Evolutionary conservation across 139 green algal genomes (phyloP).

Genomic region (Yamagishiella unicocca): DNA sequence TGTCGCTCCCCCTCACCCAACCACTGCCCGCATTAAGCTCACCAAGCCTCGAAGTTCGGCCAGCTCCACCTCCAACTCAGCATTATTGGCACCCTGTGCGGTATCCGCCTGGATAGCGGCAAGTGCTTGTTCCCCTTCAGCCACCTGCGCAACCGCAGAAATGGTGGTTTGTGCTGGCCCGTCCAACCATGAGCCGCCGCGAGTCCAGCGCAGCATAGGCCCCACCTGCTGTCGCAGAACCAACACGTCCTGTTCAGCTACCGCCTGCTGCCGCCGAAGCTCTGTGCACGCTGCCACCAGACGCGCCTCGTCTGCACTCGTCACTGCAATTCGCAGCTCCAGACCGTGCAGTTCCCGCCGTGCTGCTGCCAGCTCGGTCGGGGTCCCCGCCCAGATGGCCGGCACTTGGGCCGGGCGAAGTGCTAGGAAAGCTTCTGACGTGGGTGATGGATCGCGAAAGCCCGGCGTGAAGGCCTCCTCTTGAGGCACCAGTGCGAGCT

Average conservation of each 20-base stretch:
- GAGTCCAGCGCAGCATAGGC: too few relatives aligned
- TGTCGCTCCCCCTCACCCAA: too few relatives aligned
- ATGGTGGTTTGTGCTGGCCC: too few relatives aligned
- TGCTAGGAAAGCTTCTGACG: neutral
- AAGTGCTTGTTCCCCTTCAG: conserved; percentile 15
- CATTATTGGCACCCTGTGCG: neutral
- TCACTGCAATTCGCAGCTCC: conserved; percentile 1
- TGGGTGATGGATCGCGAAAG: neutral
- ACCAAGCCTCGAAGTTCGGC: neutral
- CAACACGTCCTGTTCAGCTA: conserved; percentile 14
- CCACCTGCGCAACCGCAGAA: neutral
- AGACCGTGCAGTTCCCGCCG: conserved; percentile 24
- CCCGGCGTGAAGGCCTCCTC: neutral
- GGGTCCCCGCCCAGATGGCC: neutral
- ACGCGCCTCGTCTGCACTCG: conserved; percentile 27
- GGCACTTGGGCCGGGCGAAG: neutral
- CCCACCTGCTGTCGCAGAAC: conserved; percentile 15
- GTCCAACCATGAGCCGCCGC: too few relatives aligned
- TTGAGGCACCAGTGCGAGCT: neutral
- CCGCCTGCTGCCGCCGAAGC: conserved; percentile 28
- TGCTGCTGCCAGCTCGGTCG: neutral
- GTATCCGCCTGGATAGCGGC: neutral
- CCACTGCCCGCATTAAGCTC: too few relatives aligned
- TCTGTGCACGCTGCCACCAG: conserved; percentile 3
- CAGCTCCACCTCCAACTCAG: neutral